Evolutionary conservation across 140 eudicot species (phyloP).

Genomic region (Ambrosia hybrid): DNA sequence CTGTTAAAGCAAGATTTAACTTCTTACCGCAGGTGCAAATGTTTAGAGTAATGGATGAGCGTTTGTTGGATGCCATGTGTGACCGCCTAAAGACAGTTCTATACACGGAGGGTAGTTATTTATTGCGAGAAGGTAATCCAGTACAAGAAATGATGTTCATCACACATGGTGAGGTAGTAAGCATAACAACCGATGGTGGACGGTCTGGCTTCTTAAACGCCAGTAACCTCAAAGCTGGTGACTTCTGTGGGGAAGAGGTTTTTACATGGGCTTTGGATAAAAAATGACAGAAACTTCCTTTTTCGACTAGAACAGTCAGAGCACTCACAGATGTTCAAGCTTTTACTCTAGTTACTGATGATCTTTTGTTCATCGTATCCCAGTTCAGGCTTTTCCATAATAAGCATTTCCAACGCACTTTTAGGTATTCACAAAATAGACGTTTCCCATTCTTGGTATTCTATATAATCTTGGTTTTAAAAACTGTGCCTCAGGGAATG

Average conservation of each 20-base stretch:
- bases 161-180: slow-evolving; percentile 47
- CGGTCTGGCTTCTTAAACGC: slow-evolving; percentile 56
- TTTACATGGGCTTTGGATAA: slow-evolving; percentile 72
- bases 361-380: slow-evolving; percentile 54
- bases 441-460: not conserved
- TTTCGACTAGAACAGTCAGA: slow-evolving; percentile 57
- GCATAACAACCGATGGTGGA: slow-evolving; percentile 61
- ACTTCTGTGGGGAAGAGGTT: slow-evolving; percentile 76
- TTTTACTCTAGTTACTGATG: slow-evolving; percentile 55
- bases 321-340: slow-evolving; percentile 64
- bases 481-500: too few relatives aligned
- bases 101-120: slow-evolving; percentile 49
- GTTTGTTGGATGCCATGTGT: slow-evolving; percentile 69
- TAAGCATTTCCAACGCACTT: slow-evolving; percentile 47
- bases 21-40: slow-evolving; percentile 55
- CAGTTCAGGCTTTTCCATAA: slow-evolving; percentile 56
- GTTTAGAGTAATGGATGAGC: slow-evolving; percentile 60
- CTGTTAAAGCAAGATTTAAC: not conserved
- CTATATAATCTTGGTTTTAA: too few relatives aligned
- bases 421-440: slow-evolving; percentile 33
- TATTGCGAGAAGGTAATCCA: slow-evolving; percentile 69
- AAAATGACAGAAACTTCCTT: slow-evolving; percentile 34
- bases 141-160: slow-evolving; percentile 73
- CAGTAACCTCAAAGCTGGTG: slow-evolving; percentile 19
- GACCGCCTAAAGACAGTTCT: slow-evolving; percentile 56